phyloP scores from a whole-genome alignment of 129 eudicot species.

The Lonicera japonica region DNA sequence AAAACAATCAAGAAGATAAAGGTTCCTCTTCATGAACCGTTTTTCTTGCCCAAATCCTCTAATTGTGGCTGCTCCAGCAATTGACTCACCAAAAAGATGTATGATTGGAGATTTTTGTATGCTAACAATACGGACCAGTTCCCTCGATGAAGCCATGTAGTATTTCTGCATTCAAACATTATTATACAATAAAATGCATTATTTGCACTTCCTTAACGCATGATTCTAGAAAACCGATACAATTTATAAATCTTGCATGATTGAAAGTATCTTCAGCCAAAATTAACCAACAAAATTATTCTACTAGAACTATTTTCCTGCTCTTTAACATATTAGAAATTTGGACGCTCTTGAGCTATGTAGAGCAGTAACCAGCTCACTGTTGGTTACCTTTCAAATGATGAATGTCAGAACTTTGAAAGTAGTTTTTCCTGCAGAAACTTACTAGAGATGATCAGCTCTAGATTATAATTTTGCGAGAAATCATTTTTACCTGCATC shows the following conservation, averaged over 20 bases:
- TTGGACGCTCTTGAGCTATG: not conserved
- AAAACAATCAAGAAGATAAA: constrained; percentile 90
- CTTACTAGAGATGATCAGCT: too few relatives aligned
- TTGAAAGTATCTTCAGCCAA: not conserved
- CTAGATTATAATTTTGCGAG: too few relatives aligned
- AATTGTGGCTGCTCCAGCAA: constrained; percentile 97
- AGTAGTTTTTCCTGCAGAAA: too few relatives aligned
- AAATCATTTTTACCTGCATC: constrained; percentile 72
- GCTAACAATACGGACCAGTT: constrained; percentile 92
- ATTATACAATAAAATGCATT: not conserved
- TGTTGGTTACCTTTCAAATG: too few relatives aligned
- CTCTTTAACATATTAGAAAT: not conserved
- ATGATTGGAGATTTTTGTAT: constrained; percentile 96
- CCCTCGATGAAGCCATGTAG: constrained; percentile 98
- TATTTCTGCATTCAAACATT: constrained; percentile 66
- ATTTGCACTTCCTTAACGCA: constrained; percentile 1
- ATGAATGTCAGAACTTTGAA: too few relatives aligned
- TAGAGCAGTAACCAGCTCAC: too few relatives aligned
- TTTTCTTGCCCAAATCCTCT: constrained; percentile 98
- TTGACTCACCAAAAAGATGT: constrained; percentile 86
- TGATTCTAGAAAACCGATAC: not conserved
- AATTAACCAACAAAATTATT: not conserved
- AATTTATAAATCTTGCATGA: not conserved
- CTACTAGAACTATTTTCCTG: too few relatives aligned
- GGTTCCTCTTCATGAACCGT: constrained; percentile 93